Conservation (phyloP, 768 basidiomycete genomes). For the Rickenella mellea region DNA sequence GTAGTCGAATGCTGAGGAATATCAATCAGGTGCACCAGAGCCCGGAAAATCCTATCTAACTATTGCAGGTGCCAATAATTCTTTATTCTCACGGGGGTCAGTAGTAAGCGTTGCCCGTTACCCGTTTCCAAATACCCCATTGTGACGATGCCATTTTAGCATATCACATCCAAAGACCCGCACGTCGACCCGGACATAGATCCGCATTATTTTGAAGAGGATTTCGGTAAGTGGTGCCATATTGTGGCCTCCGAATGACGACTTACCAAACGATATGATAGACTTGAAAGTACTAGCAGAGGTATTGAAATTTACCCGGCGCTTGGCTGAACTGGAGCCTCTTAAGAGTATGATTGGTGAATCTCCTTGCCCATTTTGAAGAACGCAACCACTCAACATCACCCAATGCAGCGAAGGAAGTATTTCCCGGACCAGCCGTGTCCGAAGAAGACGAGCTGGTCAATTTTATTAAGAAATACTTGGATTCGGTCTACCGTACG, state of each 20-base stretch:
- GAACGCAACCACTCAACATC: not conserved
- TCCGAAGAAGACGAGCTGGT: constrained; percentile 17
- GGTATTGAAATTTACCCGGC: constrained; percentile 14
- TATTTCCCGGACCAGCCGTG: constrained; percentile 19
- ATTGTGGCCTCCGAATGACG: too few species aligned
- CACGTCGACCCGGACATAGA: constrained; percentile 26
- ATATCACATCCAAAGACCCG: constrained; percentile 24
- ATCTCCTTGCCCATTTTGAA: not conserved
- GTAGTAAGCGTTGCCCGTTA: constrained; percentile 7
- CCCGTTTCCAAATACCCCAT: not conserved
- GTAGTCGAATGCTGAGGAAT: too few species aligned
- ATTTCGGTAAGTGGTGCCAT: constrained; percentile 30
- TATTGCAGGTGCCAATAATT: constrained; percentile 10
- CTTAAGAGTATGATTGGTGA: constrained; percentile 10
- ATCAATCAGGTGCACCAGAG: too few species aligned
- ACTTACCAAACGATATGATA: too few species aligned
- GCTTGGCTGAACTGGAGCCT: constrained; percentile 11
- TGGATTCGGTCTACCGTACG: constrained; percentile 12
- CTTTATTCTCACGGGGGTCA: constrained; percentile 15
- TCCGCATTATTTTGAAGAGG: constrained; percentile 32
- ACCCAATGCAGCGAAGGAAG: constrained; percentile 10
- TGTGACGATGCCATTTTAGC: constrained; percentile 8
- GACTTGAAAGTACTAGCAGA: constrained; percentile 16
- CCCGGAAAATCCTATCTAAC: constrained; percentile 17
- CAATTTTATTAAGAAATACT: constrained; percentile 14